Base-by-base conservation (phyloP, 1,284 basidiomycete genomes). In the Ceratobasidium sp. region DNA sequence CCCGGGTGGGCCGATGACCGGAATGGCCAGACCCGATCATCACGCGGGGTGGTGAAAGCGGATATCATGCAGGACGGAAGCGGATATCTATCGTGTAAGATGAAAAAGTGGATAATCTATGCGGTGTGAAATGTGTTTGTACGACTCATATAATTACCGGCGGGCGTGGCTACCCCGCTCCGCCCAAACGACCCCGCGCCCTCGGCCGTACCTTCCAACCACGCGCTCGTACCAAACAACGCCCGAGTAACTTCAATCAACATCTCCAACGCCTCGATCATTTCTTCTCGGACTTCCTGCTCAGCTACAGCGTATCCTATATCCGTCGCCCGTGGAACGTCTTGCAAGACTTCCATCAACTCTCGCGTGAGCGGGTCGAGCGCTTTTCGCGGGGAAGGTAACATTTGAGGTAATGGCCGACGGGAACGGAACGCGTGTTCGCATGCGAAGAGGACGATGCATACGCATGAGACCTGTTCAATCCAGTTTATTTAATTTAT, bases 371-470 rank as follows among this genome's bases (percentile, higher is more conserved):
- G 83, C 4, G 81, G 81, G 10, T 82, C 80, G 23, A 87, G 82
- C 26, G 89, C 87, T 77, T 86, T 84, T 10, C 86, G 83, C 4
- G 86, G 83, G 1, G 88, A 89, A 1, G 89, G 88, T 4, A 89
- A 83, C 79, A 88, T 89, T 80, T 89, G 88, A 0, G 88, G 88
- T 3, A 90, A 84, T 3, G 87, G 85, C 77, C 88, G 87, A 48
- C 87, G 85, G 4, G 86, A 86, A 7, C 85, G 83, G 81, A 89
- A 89, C 3, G 87, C 88, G 64, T 89, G 86, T 78, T 89, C 88
- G 80, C 86, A 87, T 1, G 88, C 87, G 78, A 88, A 89, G 23
- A 89, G 82, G 4, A 85, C 84, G 57, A 89, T 83, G 81, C 87
- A 88, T 4, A 89, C 83, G 80, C 86, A 87, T 3, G 88, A 89